Conservation (phyloP, 169 alveolate genomes). For the Cryptosporidium sp. region DNA sequence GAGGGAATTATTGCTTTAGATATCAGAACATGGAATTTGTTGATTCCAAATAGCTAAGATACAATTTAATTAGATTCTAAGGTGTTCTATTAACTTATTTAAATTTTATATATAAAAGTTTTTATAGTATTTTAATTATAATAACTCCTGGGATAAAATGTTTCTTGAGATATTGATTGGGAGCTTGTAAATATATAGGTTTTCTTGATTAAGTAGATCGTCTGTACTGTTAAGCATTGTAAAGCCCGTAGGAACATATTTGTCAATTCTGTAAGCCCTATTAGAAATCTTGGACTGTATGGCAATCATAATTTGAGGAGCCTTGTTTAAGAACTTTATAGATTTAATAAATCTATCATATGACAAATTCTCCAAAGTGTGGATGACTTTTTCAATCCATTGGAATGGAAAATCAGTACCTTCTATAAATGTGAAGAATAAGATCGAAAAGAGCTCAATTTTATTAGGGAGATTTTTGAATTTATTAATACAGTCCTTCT, state of each 20-base stretch:
- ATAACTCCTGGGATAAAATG: constrained; percentile 10
- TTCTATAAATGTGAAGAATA: constrained; percentile 43
- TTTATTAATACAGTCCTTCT: constrained; percentile 32
- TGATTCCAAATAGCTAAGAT: not conserved
- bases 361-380: constrained; percentile 21
- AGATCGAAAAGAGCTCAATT: constrained; percentile 13
- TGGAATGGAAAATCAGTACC: constrained; percentile 38
- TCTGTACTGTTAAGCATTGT: constrained; percentile 36
- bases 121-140: not conserved
- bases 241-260: constrained; percentile 31
- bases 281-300: constrained; percentile 42
- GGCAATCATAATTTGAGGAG: constrained; percentile 50
- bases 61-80: not conserved
- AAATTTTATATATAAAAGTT: not conserved
- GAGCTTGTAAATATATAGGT: constrained; percentile 35
- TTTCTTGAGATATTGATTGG: constrained; percentile 46
- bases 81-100: not conserved
- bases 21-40: not conserved
- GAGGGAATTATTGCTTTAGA: not conserved
- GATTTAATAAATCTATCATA: constrained; percentile 27
- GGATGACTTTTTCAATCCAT: constrained; percentile 54
- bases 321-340: not conserved
- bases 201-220: constrained; percentile 43
- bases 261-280: constrained; percentile 26
- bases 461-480: constrained; percentile 22